Evolutionary conservation across 805 yeast species (phyloP).

Genomic region (Candida patagonica): DNA sequence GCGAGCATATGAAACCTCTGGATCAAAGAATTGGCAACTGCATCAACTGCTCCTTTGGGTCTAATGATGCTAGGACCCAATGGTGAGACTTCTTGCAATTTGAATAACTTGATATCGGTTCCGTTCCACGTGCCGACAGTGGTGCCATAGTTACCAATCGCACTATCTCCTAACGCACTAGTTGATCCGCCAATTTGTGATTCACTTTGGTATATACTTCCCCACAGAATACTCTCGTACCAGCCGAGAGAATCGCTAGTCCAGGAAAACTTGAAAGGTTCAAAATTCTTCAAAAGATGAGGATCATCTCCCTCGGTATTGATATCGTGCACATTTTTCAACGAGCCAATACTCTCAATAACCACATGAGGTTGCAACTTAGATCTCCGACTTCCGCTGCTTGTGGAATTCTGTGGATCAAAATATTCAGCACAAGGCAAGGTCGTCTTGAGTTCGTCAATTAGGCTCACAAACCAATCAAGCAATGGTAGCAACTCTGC

Average conservation of each 20-base stretch:
- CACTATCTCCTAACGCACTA: slow-evolving; percentile 11
- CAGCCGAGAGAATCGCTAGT: slow-evolving; percentile 57
- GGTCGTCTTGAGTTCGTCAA: slow-evolving; percentile 7
- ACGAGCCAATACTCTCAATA: slow-evolving; percentile 15
- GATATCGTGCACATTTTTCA: slow-evolving; percentile 10
- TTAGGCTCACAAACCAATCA: slow-evolving; percentile 9
- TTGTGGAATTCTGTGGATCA: background rate
- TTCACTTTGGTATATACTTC: slow-evolving; percentile 35
- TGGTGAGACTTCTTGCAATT: slow-evolving; percentile 33
- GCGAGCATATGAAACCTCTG: slow-evolving; percentile 30
- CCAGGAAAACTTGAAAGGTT: slow-evolving; percentile 53
- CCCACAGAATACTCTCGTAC: slow-evolving; percentile 63
- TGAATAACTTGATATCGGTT: slow-evolving; percentile 43
- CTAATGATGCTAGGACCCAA: slow-evolving; percentile 32
- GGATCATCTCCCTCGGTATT: slow-evolving; percentile 11
- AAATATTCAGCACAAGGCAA: slow-evolving; percentile 13
- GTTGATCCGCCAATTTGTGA: slow-evolving; percentile 7
- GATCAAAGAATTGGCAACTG: slow-evolving; percentile 40
- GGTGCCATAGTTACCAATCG: slow-evolving; percentile 15
- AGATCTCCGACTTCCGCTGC: background rate
- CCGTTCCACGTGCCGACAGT: slow-evolving; percentile 44
- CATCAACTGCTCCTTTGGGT: slow-evolving; percentile 39
- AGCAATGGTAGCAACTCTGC: slow-evolving; percentile 10
- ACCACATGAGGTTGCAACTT: slow-evolving; percentile 17
- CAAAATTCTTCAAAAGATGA: slow-evolving; percentile 26